Evolutionary conservation across 805 yeast genomes (phyloP), one percentile per base, ranked within the genome.

Genomic region (Teunomyces gatunensis): DNA sequence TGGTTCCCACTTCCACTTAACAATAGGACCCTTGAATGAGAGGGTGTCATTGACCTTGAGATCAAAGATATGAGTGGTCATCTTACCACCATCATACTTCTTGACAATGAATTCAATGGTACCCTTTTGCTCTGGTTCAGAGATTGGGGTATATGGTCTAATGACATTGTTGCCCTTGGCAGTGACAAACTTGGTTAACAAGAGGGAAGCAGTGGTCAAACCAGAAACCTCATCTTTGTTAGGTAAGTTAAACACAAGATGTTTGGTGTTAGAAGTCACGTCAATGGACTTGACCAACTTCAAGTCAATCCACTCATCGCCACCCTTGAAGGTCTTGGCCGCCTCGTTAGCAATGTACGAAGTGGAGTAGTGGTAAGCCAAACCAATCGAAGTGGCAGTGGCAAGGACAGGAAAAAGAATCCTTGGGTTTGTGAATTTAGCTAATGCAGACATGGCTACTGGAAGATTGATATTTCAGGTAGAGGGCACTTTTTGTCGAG

Each of bases 21-120:
- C 75, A 55, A 90, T 79, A 55, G 98, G 98, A 44, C 99, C 99
- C 77, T 90, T 92, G 79, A 94, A 87, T 7, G 96, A 72, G 47
- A 94, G 78, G 44, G 90, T 81, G 61, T 94, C 98, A 60, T 85
- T 80, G 51, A 79, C 81, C 68, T 86, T 83, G 65, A 92, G 80
- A 50, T 69, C 69, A 65, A 78, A 80, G 49, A 89, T 69, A 71
- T 89, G 94, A 62, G 74, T 74, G 46, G 92, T 80, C 81, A 90
- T 83, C 72, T 87, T 86, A 60, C 98, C 97, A 47, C 77, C 80
- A 44, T 84, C 86, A 74, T 94, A 94, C 53, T 75, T 80, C 80
- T 94, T 94, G 71, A 94, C 77, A 50, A 91, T 80, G 55, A 94
- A 79, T 50, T 88, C 88, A 57, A 95, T 73, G 45, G 78, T 65